Base-by-base conservation (phyloP, 2,329 filamentous ascomycete genomes). In the Daldinia eschscholtzii region DNA sequence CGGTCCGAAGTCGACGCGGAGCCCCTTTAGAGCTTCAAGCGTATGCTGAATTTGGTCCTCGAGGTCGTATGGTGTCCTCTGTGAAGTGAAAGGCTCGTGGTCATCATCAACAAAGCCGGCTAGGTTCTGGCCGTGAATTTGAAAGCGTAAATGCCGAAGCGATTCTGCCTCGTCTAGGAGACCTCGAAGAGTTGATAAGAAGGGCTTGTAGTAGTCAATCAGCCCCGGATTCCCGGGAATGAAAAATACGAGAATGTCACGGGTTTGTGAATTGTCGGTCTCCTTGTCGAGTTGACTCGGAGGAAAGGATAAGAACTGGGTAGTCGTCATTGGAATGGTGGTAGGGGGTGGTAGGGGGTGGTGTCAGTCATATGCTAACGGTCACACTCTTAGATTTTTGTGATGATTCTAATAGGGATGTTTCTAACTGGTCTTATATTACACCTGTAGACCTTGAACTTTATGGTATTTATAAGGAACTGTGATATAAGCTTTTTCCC, bases 141-240 rank as follows among this genome's bases (percentile, higher is more conserved):
- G 84, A 74, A 88, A 86, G 2, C 65, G 81, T 77, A 6, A 79
- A 76, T 52, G 67, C 64, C 55, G 52, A 41, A 69, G 64, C 44
- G 62, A 70, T 23, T 65, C 20, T 5, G 78, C 79, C 26, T 79
- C 78, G 70, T 86, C 81, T 12, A 93, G 80, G 12, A 88, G 79
- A 0, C 79, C 77, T 52, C 88, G 83, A 1, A 94, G 80, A 13
- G 84, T 82, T 0, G 81, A 81, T 10, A 94, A 83, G 78, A 93
- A 95, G 41, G 87, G 84, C 64, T 81, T 81, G 79, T 95, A 95
- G 83, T 92, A 95, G 63, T 86, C 87, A 57, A 94, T 86, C 18
- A 93, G 83, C 4, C 92, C 92, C 4, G 92, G 92, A 72, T 95
- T 95, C 20, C 92, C 92, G 30, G 91, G 88, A 44, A 95, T 84